Evolutionary conservation across 768 basidiomycete species (phyloP).

Genomic region (Mycena epipterygia): DNA sequence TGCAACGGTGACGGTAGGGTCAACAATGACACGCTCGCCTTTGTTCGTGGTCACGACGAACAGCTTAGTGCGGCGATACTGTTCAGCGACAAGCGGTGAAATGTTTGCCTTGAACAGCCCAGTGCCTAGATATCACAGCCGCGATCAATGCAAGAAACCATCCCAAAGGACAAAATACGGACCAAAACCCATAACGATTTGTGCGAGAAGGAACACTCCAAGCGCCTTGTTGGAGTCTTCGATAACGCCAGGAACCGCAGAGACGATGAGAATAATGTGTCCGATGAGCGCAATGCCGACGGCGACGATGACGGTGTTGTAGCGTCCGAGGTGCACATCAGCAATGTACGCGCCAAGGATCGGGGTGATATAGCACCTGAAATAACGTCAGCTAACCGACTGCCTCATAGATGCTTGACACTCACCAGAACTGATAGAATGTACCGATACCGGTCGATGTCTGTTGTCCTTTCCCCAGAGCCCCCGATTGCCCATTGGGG

Average conservation of each 20-base stretch:
- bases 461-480: conserved; percentile 75
- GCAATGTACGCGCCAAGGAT: conserved; percentile 80
- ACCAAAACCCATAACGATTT: conserved; percentile 71
- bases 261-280: conserved; percentile 74
- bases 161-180: not conserved
- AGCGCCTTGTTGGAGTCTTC: conserved; percentile 69
- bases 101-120: conserved; percentile 75
- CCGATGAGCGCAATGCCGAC: conserved; percentile 73
- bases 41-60: conserved; percentile 62
- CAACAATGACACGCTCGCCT: conserved; percentile 82
- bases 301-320: conserved; percentile 77
- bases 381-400: too few species aligned
- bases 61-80: conserved; percentile 67
- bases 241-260: conserved; percentile 78
- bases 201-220: conserved; percentile 67
- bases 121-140: not conserved
- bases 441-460: conserved; percentile 80
- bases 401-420: too few species aligned
- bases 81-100: conserved; percentile 84
- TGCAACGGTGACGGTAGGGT: conserved; percentile 75
- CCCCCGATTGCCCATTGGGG: conserved; percentile 70
- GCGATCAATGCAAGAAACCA: too few species aligned
- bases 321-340: conserved; percentile 80
- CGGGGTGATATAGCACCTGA: conserved; percentile 77
- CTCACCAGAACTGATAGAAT: conserved; percentile 78